phyloP scores from a whole-genome alignment of 2,329 filamentous ascomycete genomes.

The Monosporascus cannonballus region DNA sequence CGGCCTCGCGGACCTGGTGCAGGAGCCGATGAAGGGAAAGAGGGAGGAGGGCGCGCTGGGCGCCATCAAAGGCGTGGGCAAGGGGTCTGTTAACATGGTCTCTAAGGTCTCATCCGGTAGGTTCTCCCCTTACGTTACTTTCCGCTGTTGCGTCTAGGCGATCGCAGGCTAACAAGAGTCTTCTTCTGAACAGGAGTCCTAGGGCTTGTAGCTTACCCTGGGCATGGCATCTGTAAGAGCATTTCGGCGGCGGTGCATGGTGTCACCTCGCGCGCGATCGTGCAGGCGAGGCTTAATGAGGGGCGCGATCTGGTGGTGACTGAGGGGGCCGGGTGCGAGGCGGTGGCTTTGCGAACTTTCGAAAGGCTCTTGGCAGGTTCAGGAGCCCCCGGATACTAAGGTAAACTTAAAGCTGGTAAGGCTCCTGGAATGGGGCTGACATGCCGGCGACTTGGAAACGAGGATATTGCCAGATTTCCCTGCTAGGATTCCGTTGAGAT shows the following conservation, averaged over 20 bases:
- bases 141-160: not conserved
- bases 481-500: too few relatives aligned
- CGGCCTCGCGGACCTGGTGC: constrained; percentile 37
- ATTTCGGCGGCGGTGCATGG: constrained; percentile 3
- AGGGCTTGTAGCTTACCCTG: constrained; percentile 11
- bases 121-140: not conserved
- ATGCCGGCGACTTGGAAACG: too few relatives aligned
- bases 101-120: constrained; percentile 10
- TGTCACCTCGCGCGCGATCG: constrained; percentile 1
- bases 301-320: not conserved
- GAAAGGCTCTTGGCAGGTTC: not conserved
- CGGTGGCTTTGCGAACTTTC: not conserved
- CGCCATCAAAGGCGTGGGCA: constrained; percentile 34
- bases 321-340: not conserved
- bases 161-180: not conserved
- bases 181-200: not conserved
- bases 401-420: too few relatives aligned
- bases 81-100: constrained; percentile 28
- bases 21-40: constrained; percentile 34
- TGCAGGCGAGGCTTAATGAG: not conserved
- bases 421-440: too few relatives aligned
- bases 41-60: constrained; percentile 33
- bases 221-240: constrained; percentile 11
- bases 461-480: too few relatives aligned
- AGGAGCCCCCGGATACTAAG: not conserved